Base-by-base conservation (phyloP, 2,329 filamentous ascomycete genomes). In the Chaetoscypha palmicola region DNA sequence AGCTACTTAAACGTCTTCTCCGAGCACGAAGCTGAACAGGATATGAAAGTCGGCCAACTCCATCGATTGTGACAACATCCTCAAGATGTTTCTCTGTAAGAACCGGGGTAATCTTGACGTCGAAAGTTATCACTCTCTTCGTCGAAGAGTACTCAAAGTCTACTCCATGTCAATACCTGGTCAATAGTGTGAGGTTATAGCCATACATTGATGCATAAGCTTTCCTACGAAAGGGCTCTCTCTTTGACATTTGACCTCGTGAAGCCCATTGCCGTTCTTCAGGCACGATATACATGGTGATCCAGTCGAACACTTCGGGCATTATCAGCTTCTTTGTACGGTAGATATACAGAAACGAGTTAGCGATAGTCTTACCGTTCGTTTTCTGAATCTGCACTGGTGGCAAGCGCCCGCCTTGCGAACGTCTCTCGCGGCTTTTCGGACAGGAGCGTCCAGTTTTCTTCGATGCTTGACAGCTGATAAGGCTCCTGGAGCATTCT, bases 371-470 rank as follows among this genome's bases (percentile, higher is more conserved):
- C 51, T 41, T 38, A 57, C 56, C 5, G 57, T 56, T 45, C 55
- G 43, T 41, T 58, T 59, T 24, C 55, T 47, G 35, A 57, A 58
- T 21, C 56, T 51, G 42, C 57, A 59, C 40, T 57, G 55, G 43
- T 57, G 52, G 32, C 57, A 59, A 41, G 57, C 57, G 20, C 57
- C 57, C 12, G 56, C 54, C 21, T 49, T 57, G 14, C 57, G 47
- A 9, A 59, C 57, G 31, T 54, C 53, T 30, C 48, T 50, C 33
- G 53, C 53, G 10, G 53, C 51, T 34, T 56, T 56, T 16, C 52
- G 49, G 5, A 56, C 53, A 17, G 53, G 48, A 24, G 45, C 53
- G 46, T 56, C 53, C 9, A 56, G 42, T 30, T 53, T 56, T 30
- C 45, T 38, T 19, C 53, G 30, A 21, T 49, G 49, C 34, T 56